Conservation (phyloP, 2,329 filamentous ascomycete species). For the Knufia fluminis region DNA sequence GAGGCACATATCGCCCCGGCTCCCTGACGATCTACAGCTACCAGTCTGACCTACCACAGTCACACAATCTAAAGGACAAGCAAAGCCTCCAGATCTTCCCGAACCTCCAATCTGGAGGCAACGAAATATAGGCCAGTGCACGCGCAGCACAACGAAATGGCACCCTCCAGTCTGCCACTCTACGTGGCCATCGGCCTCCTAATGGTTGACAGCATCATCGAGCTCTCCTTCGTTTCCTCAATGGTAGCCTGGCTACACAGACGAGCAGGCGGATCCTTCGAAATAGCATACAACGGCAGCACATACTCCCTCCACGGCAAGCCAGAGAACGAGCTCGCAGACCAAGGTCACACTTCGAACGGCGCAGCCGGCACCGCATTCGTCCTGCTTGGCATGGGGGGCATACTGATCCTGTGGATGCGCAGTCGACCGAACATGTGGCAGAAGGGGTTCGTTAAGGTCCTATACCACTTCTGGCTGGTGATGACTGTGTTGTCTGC, state of each 20-base stretch:
- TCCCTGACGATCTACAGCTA: not conserved
- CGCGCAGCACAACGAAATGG: slow-evolving; percentile 2
- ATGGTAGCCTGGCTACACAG: slow-evolving; percentile 22
- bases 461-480: slow-evolving; percentile 13
- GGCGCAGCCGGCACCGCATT: slow-evolving; percentile 22
- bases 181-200: slow-evolving; percentile 11
- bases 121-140: slow-evolving; percentile 3
- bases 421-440: slow-evolving; percentile 4
- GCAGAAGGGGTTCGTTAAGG: slow-evolving; percentile 4
- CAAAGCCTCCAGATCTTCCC: not conserved
- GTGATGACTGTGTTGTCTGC: slow-evolving; percentile 17
- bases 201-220: slow-evolving; percentile 18
- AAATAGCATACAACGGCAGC: slow-evolving; percentile 13
- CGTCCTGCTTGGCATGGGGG: slow-evolving; percentile 17
- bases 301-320: slow-evolving; percentile 20
- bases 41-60: not conserved
- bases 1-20: not conserved
- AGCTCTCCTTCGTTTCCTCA: slow-evolving; percentile 18
- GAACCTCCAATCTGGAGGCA: not conserved
- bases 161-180: slow-evolving; percentile 6
- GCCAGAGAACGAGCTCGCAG: slow-evolving; percentile 11
- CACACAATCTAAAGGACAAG: not conserved
- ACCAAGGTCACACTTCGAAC: slow-evolving; percentile 22
- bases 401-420: slow-evolving; percentile 17
- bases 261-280: slow-evolving; percentile 19